phyloP scores from a whole-genome alignment of 176 grass and related monocot species.

The Carex parvula region DNA sequence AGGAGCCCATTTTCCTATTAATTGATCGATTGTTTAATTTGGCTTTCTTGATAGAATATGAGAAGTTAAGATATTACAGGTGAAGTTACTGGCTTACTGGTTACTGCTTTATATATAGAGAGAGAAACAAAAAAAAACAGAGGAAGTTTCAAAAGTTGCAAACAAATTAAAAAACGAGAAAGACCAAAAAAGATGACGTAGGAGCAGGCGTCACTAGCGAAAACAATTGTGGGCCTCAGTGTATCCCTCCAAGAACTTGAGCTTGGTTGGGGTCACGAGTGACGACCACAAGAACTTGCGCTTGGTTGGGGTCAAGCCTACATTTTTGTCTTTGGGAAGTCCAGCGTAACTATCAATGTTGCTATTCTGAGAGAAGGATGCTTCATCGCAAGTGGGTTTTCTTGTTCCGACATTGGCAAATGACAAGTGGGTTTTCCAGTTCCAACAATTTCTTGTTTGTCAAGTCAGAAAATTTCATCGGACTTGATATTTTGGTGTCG shows the following conservation, averaged over 20 bases:
- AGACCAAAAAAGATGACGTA: neutral
- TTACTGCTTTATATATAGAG: neutral
- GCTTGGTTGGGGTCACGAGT: no score
- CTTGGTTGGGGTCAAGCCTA: no score
- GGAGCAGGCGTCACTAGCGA: neutral
- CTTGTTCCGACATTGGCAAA: no score
- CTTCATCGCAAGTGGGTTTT: no score
- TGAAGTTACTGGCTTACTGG: neutral
- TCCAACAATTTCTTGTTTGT: neutral
- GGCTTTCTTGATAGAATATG: neutral
- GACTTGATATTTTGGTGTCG: neutral
- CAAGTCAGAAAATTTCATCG: neutral
- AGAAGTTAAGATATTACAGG: neutral
- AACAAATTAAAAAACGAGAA: no score
- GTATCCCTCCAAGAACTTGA: no score
- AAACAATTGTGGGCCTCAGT: neutral
- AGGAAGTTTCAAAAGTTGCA: no score
- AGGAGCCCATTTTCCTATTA: slow-evolving; percentile 46
- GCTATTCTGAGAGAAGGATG: no score
- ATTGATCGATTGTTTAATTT: neutral
- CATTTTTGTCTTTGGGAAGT: no score
- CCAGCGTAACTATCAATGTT: no score
- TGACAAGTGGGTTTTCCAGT: no score
- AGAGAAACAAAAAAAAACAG: neutral
- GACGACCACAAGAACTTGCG: no score